phyloP scores from a whole-genome alignment of 495 filamentous ascomycete genomes.

The Immersiella caudata region DNA sequence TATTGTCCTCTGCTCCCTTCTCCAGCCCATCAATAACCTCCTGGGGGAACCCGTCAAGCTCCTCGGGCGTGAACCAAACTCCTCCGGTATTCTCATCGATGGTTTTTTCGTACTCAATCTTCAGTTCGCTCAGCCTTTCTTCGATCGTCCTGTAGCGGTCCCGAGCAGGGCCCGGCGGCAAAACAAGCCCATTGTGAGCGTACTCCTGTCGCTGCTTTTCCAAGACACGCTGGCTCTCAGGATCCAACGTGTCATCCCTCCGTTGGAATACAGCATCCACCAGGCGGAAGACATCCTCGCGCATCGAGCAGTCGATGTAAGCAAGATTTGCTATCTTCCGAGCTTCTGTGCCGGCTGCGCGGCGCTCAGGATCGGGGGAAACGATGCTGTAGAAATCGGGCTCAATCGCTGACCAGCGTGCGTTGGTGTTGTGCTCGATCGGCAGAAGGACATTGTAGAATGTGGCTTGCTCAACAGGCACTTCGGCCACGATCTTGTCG shows the following conservation, averaged over 20 bases:
- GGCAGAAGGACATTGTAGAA: slow-evolving; percentile 7
- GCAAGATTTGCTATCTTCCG: not conserved
- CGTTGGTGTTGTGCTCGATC: not conserved
- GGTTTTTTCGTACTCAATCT: slow-evolving; percentile 1
- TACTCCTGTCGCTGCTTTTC: not conserved
- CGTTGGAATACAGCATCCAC: not conserved
- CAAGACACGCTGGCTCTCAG: not conserved
- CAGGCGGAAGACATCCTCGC: slow-evolving; percentile 3
- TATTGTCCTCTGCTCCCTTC: not conserved
- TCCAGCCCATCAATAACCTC: not conserved
- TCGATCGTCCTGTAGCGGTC: not conserved
- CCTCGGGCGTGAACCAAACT: slow-evolving; percentile 1
- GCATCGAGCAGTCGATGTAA: slow-evolving; percentile 1
- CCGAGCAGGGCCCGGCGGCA: not conserved
- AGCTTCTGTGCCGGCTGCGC: not conserved
- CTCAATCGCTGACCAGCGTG: slow-evolving; percentile 1
- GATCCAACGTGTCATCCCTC: not conserved
- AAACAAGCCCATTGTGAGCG: not conserved
- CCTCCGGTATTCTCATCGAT: not conserved
- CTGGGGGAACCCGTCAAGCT: not conserved
- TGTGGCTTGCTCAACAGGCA: slow-evolving; percentile 6
- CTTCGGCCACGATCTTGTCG: slow-evolving; percentile 9
- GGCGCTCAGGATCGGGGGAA: not conserved
- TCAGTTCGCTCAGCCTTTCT: not conserved
- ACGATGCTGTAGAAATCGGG: slow-evolving; percentile 1